Evolutionary conservation across 768 basidiomycete genomes (phyloP).

Genomic region (Guyanaporus albipodus): DNA sequence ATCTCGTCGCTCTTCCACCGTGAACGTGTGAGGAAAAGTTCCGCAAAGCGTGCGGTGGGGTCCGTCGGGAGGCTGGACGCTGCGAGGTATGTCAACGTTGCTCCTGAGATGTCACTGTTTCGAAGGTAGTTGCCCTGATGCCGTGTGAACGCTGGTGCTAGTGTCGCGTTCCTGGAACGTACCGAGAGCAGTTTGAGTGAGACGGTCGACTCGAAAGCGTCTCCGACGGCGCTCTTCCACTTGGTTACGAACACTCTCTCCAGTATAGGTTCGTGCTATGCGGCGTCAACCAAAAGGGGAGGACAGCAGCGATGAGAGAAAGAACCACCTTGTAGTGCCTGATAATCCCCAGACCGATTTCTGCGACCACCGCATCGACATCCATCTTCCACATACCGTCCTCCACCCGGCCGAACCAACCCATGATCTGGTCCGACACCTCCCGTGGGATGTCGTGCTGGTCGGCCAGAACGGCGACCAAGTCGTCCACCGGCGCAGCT

Average conservation of each 20-base stretch:
- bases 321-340: slow-evolving; percentile 50
- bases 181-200: slow-evolving; percentile 69
- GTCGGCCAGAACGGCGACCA: slow-evolving; percentile 58
- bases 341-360: slow-evolving; percentile 76
- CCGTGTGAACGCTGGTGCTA: neutral
- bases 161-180: no score
- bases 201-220: slow-evolving; percentile 64
- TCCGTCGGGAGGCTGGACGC: slow-evolving; percentile 68
- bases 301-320: neutral
- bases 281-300: neutral
- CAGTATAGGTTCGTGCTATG: slow-evolving; percentile 56
- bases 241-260: slow-evolving; percentile 52
- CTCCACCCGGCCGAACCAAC: slow-evolving; percentile 72
- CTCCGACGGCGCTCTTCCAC: slow-evolving; percentile 77
- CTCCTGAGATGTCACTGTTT: slow-evolving; percentile 31
- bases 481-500: slow-evolving; percentile 52
- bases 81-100: slow-evolving; percentile 69
- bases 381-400: slow-evolving; percentile 66
- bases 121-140: slow-evolving; percentile 78
- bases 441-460: slow-evolving; percentile 66
- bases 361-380: slow-evolving; percentile 53
- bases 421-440: slow-evolving; percentile 66
- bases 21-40: slow-evolving; percentile 78
- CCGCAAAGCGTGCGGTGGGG: slow-evolving; percentile 76
- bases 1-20: slow-evolving; percentile 82